Conservation (phyloP, 257 asterid species). For the Solanum arcanum region DNA sequence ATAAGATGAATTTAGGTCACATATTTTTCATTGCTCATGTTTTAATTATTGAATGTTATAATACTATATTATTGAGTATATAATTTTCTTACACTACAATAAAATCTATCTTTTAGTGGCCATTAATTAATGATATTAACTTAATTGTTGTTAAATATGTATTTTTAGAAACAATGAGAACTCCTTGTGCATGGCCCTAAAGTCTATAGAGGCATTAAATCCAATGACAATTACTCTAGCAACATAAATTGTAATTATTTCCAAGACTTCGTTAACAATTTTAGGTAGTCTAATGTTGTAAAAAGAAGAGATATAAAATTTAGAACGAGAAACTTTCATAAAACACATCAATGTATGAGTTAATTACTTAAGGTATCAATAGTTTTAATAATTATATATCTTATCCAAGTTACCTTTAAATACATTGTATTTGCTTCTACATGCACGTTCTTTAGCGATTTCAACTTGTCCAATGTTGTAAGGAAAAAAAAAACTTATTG, state of each 20-base stretch:
- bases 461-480: no score
- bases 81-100: neutral
- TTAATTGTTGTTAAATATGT: no score
- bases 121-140: no score
- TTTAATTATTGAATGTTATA: neutral
- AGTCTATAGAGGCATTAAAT: rapidly evolving
- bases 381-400: no score
- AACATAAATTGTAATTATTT: neutral
- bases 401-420: neutral
- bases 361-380: neutral
- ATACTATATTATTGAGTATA: neutral
- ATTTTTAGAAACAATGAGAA: no score
- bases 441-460: no score
- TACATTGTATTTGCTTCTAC: neutral
- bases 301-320: no score
- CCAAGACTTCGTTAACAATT: neutral
- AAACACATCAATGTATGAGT: no score
- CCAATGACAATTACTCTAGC: neutral
- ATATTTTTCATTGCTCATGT: neutral
- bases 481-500: no score
- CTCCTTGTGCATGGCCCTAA: no score
- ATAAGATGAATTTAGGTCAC: neutral
- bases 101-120: no score
- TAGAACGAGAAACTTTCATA: neutral
- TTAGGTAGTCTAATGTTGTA: neutral